phyloP scores from a whole-genome alignment of 768 basidiomycete genomes.

The Tricholoma matsutake region DNA sequence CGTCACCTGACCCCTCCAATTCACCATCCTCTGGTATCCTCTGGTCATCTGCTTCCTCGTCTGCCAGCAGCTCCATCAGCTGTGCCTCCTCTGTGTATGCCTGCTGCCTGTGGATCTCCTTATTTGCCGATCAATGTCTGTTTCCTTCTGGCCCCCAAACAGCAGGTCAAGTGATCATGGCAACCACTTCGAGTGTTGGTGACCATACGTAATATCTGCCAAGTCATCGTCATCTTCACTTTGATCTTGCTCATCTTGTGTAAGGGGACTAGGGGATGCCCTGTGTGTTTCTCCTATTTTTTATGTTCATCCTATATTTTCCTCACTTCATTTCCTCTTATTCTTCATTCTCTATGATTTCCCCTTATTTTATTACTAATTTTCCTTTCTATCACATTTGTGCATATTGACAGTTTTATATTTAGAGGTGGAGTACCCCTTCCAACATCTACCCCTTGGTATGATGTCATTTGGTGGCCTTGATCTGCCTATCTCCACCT shows the following conservation, averaged over 20 bases:
- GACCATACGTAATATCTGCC: neutral
- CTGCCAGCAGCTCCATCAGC: slow-evolving; percentile 21
- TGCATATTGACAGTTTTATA: too few relatives aligned
- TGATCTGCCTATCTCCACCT: too few relatives aligned
- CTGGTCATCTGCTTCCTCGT: slow-evolving; percentile 16
- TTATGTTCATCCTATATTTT: too few relatives aligned
- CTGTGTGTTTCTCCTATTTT: too few relatives aligned
- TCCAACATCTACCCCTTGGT: too few relatives aligned
- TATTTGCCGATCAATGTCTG: slow-evolving; percentile 9
- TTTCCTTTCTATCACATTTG: too few relatives aligned
- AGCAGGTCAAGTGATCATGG: slow-evolving; percentile 1
- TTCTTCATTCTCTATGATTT: too few relatives aligned
- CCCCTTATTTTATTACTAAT: too few relatives aligned
- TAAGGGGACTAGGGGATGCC: too few relatives aligned
- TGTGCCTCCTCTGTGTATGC: slow-evolving; percentile 16
- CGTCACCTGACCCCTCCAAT: slow-evolving; percentile 1
- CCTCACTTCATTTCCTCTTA: too few relatives aligned
- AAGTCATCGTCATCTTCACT: slow-evolving; percentile 5
- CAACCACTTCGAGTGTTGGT: slow-evolving; percentile 14
- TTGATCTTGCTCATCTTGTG: neutral
- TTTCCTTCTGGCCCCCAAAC: slow-evolving; percentile 9
- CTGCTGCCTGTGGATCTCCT: neutral
- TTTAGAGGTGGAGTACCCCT: too few relatives aligned
- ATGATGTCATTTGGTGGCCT: too few relatives aligned
- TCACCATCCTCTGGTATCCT: neutral